phyloP scores from a whole-genome alignment of 768 basidiomycete species.

The Gyrodon lividus region DNA sequence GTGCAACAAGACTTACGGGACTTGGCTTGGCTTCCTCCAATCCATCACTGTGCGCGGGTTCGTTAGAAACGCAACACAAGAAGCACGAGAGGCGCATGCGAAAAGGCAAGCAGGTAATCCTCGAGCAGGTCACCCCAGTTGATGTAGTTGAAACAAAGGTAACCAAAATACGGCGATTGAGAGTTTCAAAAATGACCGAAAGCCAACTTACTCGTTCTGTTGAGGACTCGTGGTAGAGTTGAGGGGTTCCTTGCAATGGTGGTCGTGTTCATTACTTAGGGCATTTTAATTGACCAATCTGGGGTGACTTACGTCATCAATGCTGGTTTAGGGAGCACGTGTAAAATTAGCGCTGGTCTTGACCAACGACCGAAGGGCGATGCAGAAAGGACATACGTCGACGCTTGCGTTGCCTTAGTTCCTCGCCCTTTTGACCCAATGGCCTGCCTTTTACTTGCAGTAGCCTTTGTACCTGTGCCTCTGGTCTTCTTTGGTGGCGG shows the following conservation, averaged over 20 bases:
- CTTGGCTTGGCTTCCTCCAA: slow-evolving; percentile 34
- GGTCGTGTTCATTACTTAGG: slow-evolving; percentile 10
- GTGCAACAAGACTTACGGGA: slow-evolving; percentile 25
- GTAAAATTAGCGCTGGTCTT: slow-evolving; percentile 1
- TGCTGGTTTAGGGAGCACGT: slow-evolving; percentile 17
- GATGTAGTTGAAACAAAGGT: slow-evolving; percentile 12
- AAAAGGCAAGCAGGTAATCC: slow-evolving; percentile 30
- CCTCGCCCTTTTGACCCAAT: slow-evolving; percentile 13
- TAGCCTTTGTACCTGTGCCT: slow-evolving; percentile 25
- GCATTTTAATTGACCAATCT: slow-evolving; percentile 18
- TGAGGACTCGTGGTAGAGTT: slow-evolving; percentile 21
- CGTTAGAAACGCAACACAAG: slow-evolving; percentile 63
- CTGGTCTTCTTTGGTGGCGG: slow-evolving; percentile 44
- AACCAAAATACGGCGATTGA: slow-evolving; percentile 9
- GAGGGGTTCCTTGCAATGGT: slow-evolving; percentile 27
- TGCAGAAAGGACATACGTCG: slow-evolving; percentile 10
- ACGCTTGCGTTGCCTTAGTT: slow-evolving; percentile 15
- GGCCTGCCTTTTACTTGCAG: slow-evolving; percentile 6
- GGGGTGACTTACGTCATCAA: slow-evolving; percentile 32
- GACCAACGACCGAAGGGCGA: background rate
- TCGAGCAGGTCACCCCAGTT: slow-evolving; percentile 23
- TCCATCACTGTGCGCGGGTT: slow-evolving; percentile 50
- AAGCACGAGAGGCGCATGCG: slow-evolving; percentile 62
- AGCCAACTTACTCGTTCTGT: slow-evolving; percentile 31
- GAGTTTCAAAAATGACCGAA: slow-evolving; percentile 19